Conservation (phyloP, 768 basidiomycete genomes). For the Pisolithus orientalis region DNA sequence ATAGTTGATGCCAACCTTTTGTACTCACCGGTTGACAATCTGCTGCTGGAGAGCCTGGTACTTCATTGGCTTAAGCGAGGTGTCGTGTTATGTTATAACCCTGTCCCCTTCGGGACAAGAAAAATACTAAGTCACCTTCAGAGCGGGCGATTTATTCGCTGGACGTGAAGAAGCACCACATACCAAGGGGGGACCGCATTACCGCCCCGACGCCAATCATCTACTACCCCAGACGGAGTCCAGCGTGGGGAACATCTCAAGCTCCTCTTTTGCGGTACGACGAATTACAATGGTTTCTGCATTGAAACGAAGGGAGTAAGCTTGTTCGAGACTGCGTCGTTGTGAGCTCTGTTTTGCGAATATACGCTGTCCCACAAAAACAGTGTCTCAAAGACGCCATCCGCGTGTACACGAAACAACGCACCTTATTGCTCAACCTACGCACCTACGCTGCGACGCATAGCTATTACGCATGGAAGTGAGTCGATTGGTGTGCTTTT, state of each 20-base stretch:
- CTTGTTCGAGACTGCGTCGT: constrained; percentile 36
- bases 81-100: too few species aligned
- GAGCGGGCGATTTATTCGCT: constrained; percentile 3
- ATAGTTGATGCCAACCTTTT: neutral
- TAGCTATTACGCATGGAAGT: too few species aligned
- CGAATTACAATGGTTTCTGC: constrained; percentile 54
- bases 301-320: constrained; percentile 55
- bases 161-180: constrained; percentile 33
- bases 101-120: too few species aligned
- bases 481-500: too few species aligned
- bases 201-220: constrained; percentile 40
- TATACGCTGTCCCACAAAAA: neutral
- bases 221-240: too few species aligned
- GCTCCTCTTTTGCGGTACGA: constrained; percentile 60
- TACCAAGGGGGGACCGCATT: constrained; percentile 40
- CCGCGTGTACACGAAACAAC: too few species aligned
- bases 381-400: too few species aligned
- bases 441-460: too few species aligned
- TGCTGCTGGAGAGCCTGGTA: neutral
- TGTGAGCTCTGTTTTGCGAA: constrained; percentile 7
- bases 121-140: too few species aligned
- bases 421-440: too few species aligned
- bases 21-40: constrained; percentile 23
- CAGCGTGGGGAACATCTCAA: constrained; percentile 50
- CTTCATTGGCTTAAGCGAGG: too few species aligned